Base-by-base conservation (phyloP, 257 asterid species). In the Nicotiana knightiana region DNA sequence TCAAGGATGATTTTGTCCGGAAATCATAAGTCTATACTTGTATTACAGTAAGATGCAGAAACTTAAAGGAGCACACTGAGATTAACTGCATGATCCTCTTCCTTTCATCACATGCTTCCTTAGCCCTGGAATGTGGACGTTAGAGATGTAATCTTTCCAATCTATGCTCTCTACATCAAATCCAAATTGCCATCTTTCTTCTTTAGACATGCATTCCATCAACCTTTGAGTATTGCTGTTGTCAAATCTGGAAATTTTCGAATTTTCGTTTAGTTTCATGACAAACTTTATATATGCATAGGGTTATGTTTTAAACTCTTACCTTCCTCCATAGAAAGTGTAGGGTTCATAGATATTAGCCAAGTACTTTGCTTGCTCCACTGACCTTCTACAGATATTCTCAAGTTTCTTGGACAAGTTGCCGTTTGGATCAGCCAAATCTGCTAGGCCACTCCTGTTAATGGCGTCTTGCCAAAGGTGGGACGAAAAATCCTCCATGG, bases 21-120 rank as follows among this genome's bases (percentile, higher is more conserved):
- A 80, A 80, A 80, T 57, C 58, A 37, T 24, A 63, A 46, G n/a
- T 79, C 85, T 61, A 78, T 78, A 59, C 82, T 59, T 78, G 85
- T 86, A 73, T 83, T 88, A 88, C 90, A 87, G 81, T 82, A 78
- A 70, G 82, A 83, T 83, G 86, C 88, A 68, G 85, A 84, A 83
- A 83, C 61, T 70, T n/a, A 59, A 66, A 76, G 81, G 81, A 75
- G 73, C 84, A 68, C 66, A 13, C 54, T 73, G 55, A 63, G 75
- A 59, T 81, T 80, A 91, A 85, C 85, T 83, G 86, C 85, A 59
- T 68, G 85, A 85, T 30, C 92, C 94, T 88, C 99, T 88, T 70
- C 98, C 98, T 89, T 96, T 96, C 97, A 94, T 92, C 55, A 96
- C 98, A 83, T 96, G 98, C 87, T 91, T 91, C 88, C 97, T 91